Conservation (phyloP, 2,329 filamentous ascomycete species). For the Niveomyces coronatus region DNA sequence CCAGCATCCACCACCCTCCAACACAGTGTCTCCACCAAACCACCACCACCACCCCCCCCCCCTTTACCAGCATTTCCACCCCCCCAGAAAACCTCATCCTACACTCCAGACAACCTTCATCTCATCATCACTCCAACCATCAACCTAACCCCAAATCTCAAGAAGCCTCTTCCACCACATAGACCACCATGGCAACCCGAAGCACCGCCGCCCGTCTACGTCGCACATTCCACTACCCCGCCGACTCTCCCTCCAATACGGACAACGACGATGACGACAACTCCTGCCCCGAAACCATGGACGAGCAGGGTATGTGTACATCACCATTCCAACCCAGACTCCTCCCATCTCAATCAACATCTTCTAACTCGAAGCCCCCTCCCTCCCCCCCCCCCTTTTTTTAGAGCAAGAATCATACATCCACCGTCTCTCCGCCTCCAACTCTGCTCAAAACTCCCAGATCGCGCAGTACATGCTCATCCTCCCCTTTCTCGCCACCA, state of each 20-base stretch:
- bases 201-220: slow-evolving; percentile 13
- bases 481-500: slow-evolving; percentile 43
- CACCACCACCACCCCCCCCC: no score
- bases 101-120: not conserved
- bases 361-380: not conserved
- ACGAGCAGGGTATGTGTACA: slow-evolving; percentile 6
- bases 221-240: slow-evolving; percentile 24
- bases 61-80: no score
- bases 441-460: slow-evolving; percentile 3
- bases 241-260: slow-evolving; percentile 20
- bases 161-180: not conserved
- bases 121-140: not conserved
- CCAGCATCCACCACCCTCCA: no score
- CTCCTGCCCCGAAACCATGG: slow-evolving; percentile 9
- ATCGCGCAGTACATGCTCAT: slow-evolving; percentile 16
- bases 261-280: slow-evolving; percentile 12
- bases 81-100: not conserved
- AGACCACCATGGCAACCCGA: slow-evolving; percentile 17
- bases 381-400: not conserved
- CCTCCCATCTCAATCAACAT: not conserved
- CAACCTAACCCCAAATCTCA: not conserved
- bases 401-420: slow-evolving; percentile 11
- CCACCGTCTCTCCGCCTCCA: slow-evolving; percentile 4
- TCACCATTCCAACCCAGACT: not conserved
- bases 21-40: no score